A percentile compares a stretch with the other conserved stretches of the same genome.
Conservation (phyloP, 2,329 filamentous ascomycete species). For the Pseudogymnoascus sp. region DNA sequence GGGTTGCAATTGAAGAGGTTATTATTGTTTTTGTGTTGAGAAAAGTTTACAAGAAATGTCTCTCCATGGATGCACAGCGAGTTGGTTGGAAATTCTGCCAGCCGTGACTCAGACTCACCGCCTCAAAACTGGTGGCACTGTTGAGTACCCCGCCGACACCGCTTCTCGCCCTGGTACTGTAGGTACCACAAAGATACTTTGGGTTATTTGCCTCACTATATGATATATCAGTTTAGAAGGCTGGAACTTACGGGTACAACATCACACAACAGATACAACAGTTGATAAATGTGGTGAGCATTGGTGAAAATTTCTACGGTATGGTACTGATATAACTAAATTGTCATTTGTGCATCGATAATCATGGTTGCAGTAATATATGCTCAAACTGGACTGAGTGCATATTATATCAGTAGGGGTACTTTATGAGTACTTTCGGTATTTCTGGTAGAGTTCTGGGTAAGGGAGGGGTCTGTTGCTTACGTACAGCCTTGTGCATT, state of each 20-base stretch:
- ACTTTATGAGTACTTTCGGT: neutral
- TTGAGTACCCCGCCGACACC: neutral
- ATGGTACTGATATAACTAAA: neutral
- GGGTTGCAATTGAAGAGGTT: conserved; percentile 10
- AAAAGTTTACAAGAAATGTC: conserved; percentile 12
- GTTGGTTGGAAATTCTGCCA: conserved; percentile 14
- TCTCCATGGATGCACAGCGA: conserved; percentile 8
- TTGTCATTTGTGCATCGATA: neutral
- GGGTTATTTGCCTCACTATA: neutral
- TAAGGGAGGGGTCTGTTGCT: neutral
- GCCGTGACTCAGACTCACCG: conserved; percentile 13
- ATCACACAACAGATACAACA: neutral
- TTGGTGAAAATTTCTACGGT: neutral
- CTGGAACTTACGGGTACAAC: neutral
- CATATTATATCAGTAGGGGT: neutral
- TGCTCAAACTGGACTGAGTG: neutral
- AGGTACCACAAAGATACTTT: neutral
- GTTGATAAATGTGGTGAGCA: neutral
- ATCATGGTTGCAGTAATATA: neutral
- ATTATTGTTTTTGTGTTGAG: conserved; percentile 14
- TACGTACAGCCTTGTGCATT: neutral
- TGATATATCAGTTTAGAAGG: neutral
- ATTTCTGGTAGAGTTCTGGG: neutral
- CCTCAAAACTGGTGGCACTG: neutral
- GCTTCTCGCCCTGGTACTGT: neutral